Percentiles rank a stretch among this genome's conserved stretches.
These are phyloP conservation scores for Neodidymelliopsis sp. DNA, from an alignment of 2,329 filamentous ascomycete species.

Conservation along the genomic window DNA sequence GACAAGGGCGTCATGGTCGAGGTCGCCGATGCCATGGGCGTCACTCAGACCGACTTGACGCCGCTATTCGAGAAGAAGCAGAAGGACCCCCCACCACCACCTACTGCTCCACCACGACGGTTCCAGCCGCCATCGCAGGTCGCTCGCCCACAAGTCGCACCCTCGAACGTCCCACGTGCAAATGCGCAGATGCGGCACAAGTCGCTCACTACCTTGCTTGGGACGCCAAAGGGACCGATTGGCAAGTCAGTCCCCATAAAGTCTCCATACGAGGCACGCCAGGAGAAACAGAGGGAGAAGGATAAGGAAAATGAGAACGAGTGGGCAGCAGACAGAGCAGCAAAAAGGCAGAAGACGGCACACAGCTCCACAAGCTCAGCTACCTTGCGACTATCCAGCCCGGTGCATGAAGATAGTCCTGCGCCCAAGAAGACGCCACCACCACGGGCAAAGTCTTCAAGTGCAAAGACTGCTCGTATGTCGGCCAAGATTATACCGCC, in stretches of 20 bases:
- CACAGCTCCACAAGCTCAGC: conserved; percentile 17
- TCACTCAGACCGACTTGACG: conserved; percentile 78
- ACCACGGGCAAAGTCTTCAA: conserved; percentile 33
- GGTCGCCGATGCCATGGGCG: conserved; percentile 77
- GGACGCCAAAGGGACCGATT: conserved; percentile 68
- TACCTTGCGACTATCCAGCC: conserved; percentile 23
- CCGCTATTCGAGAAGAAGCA: conserved; percentile 75
- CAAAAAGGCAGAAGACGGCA: conserved; percentile 50
- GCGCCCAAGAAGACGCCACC: conserved; percentile 26
- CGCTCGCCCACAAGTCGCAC: conserved; percentile 21
- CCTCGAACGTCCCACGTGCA: conserved; percentile 18
- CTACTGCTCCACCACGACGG: conserved; percentile 24
- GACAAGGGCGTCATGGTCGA: conserved; percentile 82
- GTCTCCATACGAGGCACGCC: conserved; percentile 70
- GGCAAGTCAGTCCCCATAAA: conserved; percentile 67
- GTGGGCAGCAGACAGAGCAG: conserved; percentile 42
- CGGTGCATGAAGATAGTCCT: conserved; percentile 17
- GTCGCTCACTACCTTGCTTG: conserved; percentile 69
- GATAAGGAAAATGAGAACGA: conserved; percentile 39
- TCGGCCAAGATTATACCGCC: conserved; percentile 27
- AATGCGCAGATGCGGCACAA: conserved; percentile 60
- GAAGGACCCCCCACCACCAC: conserved; percentile 48
- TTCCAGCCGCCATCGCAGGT: conserved; percentile 30
- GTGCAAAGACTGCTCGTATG: conserved; percentile 30
- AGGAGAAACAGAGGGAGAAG: conserved; percentile 34